Evolutionary conservation across 169 alveolate species (phyloP).

Genomic region (Theileria parva): DNA sequence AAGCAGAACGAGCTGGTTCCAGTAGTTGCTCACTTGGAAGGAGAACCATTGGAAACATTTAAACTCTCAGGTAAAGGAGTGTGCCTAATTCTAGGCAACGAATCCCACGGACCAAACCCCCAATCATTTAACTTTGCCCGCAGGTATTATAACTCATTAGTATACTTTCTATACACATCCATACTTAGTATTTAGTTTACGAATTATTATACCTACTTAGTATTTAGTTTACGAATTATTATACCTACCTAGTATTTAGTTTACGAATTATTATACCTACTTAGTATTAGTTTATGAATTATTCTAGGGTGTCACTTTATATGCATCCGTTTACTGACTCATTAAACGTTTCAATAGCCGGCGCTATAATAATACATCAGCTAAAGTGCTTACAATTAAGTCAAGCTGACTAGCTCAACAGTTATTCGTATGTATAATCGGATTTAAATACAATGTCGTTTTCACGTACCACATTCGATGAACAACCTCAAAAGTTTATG

Average conservation of each 20-base stretch:
- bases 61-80: slow-evolving; percentile 32
- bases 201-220: no score
- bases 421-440: neutral
- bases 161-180: no score
- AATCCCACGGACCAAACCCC: slow-evolving; percentile 53
- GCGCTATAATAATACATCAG: slow-evolving; percentile 73
- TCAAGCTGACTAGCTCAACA: no score
- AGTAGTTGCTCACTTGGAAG: slow-evolving; percentile 75
- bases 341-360: slow-evolving; percentile 77
- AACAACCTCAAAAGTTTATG: slow-evolving; percentile 44
- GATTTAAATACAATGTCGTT: slow-evolving; percentile 33
- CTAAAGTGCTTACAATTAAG: slow-evolving; percentile 16
- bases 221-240: neutral
- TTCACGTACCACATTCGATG: slow-evolving; percentile 33
- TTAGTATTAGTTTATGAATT: neutral
- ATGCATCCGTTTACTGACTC: slow-evolving; percentile 78
- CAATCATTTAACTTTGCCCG: slow-evolving; percentile 46
- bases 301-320: slow-evolving; percentile 69
- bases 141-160: slow-evolving; percentile 12
- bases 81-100: slow-evolving; percentile 63
- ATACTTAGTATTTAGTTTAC: neutral
- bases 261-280: neutral
- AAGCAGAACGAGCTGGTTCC: slow-evolving; percentile 66
- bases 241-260: no score
- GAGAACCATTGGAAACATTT: slow-evolving; percentile 43